Base-by-base conservation (phyloP, 305 asterid genomes). In the Fraxinus floribunda region DNA sequence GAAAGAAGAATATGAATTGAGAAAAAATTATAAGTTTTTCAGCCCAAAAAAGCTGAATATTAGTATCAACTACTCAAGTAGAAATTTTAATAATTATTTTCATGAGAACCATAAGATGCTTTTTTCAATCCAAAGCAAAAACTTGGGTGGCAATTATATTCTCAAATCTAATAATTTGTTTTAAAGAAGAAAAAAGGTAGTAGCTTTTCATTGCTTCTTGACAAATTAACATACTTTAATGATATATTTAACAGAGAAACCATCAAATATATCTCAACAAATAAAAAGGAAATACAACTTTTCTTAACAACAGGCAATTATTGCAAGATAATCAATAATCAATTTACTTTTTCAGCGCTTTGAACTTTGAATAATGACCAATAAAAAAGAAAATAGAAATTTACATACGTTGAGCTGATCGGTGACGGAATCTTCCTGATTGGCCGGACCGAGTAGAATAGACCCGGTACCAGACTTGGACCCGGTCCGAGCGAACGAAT, bases 361-460 rank as follows among this genome's bases (percentile, higher is more conserved):
- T 39, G 0, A 39, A 39, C 11, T 39, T 39, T 39, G 30, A 18
- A 62, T 4, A 60, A 60, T n/a, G 9, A 57, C 11, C 2, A 20
- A 7, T 7, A 24, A 66, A 66, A 66, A 0, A 1, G 5, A 8
- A 9, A 24, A 66, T 29, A n/a, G n/a, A 57, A 55, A 26, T 18
- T 4, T 3, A 72, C 82, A 76, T 74, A 92, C 99, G 75, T 84
- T 81, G 83, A 95, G 98, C 86, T 95, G 99, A 87, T 82, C 88
- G 71, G 98, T 80, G 24, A 93, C 81, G 57, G 97, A 86, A 84
- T 96, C 98, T 66, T 93, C 97, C 84, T 96, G 98, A 86, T 96
- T 96, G 82, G 93, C 87, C 20, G 97, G 97, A 35, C 95, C 85
- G 68, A 96, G 89, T 55, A 96, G 88, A 72, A 32, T 29, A 4